Percentiles rank a stretch among this genome's conserved stretches.
These are phyloP conservation scores for Ceratocystis lukuohia DNA, from an alignment of 2,329 filamentous ascomycete genomes.

Conservation along the genomic window DNA sequence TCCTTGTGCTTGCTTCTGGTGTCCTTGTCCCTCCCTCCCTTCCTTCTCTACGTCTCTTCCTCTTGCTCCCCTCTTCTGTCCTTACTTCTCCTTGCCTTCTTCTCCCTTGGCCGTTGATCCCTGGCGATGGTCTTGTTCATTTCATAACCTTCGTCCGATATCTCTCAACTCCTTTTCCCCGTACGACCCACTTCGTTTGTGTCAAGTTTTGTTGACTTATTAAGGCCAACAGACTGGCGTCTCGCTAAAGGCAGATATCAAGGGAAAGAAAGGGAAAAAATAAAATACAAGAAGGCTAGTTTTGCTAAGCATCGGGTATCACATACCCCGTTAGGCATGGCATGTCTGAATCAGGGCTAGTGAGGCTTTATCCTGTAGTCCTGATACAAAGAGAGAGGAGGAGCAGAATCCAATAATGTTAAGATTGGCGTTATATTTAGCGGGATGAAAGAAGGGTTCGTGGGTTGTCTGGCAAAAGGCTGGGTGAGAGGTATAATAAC, in stretches of 20 bases:
- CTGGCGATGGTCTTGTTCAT: background rate
- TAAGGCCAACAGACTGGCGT: background rate
- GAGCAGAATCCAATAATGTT: no score
- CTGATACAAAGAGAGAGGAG: no score
- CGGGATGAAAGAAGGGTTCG: no score
- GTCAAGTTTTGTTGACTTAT: background rate
- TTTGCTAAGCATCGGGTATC: background rate
- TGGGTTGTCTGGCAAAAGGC: no score
- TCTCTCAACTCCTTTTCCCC: background rate
- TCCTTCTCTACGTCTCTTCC: background rate
- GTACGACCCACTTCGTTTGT: background rate
- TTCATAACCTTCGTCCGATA: background rate
- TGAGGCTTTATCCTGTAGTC: background rate
- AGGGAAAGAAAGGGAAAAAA: no score
- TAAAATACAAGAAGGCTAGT: no score
- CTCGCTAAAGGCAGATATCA: background rate
- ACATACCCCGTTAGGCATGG: background rate
- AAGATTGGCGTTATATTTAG: no score
- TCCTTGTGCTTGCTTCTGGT: background rate
- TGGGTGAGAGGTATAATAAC: no score
- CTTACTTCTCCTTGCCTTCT: background rate
- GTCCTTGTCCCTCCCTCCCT: background rate
- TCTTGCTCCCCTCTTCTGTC: background rate
- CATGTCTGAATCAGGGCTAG: background rate
- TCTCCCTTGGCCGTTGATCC: background rate